Evolutionary conservation across 345 rosid genomes (phyloP).

Genomic region (Gossypium turneri): DNA sequence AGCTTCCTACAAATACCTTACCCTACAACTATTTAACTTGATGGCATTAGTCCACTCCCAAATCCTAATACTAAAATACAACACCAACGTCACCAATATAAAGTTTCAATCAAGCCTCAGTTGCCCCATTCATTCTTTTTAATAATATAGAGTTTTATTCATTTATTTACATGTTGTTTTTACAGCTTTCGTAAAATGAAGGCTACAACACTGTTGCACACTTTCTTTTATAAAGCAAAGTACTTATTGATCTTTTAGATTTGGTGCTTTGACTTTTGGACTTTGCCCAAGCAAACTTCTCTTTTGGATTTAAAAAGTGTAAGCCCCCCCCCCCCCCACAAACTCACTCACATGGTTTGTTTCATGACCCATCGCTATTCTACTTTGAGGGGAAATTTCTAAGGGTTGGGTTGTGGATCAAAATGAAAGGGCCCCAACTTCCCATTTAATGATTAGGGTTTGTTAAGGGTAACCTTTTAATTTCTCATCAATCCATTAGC

Average conservation of each 20-base stretch:
- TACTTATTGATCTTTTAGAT: conserved; percentile 31
- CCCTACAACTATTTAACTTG: no score
- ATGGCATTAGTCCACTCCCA: no score
- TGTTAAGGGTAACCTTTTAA: conserved; percentile 26
- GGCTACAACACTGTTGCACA: conserved; percentile 15
- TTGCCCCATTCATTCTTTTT: no score
- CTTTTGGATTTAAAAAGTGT: conserved; percentile 43
- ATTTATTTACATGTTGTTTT: neutral
- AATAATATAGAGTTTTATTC: no score
- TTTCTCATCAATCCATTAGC: neutral
- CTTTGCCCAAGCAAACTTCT: conserved; percentile 36
- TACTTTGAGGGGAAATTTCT: conserved; percentile 29
- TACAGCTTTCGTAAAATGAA: conserved; percentile 20
- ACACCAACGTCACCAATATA: no score
- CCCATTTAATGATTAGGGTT: conserved; percentile 42
- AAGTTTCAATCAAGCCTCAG: no score
- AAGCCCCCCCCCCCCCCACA: conserved; percentile 25
- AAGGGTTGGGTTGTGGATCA: conserved; percentile 21
- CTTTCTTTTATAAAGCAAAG: conserved; percentile 23
- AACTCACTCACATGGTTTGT: conserved; percentile 50
- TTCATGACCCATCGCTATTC: conserved; percentile 40
- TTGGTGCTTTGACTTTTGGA: conserved; percentile 52
- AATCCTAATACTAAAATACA: no score
- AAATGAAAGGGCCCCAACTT: conserved; percentile 14
- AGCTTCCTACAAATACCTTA: no score